Percentiles rank a stretch among this genome's conserved stretches.
Evolutionary conservation across 1,284 basidiomycete genomes (phyloP).

Genomic region (Cerioporus squamosus): DNA sequence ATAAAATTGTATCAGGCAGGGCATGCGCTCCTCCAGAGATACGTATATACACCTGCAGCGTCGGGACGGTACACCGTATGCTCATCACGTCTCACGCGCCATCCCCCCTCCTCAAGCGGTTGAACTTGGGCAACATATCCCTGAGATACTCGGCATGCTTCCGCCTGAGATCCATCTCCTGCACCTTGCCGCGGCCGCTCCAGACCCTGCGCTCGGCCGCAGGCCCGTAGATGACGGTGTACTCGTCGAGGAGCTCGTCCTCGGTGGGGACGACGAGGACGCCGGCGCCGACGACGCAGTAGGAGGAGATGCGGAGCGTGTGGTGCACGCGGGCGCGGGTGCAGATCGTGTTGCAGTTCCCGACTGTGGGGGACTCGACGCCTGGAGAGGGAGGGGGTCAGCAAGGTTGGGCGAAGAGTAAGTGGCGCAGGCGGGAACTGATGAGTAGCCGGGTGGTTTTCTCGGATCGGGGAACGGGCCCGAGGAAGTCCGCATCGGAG

Average conservation of each 20-base stretch:
- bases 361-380: slow-evolving; percentile 83
- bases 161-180: slow-evolving; percentile 80
- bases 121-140: slow-evolving; percentile 91
- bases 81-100: slow-evolving; percentile 13
- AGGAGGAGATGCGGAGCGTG: slow-evolving; percentile 75
- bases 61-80: too few relatives aligned
- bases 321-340: slow-evolving; percentile 81
- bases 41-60: too few relatives aligned
- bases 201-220: slow-evolving; percentile 75
- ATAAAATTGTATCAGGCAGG: too few relatives aligned
- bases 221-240: slow-evolving; percentile 84
- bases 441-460: neutral
- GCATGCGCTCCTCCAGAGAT: too few relatives aligned
- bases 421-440: neutral
- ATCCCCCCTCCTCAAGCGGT: slow-evolving; percentile 50
- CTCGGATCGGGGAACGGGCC: too few relatives aligned
- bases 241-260: slow-evolving; percentile 81
- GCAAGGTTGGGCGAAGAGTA: neutral
- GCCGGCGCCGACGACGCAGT: slow-evolving; percentile 83
- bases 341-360: slow-evolving; percentile 85
- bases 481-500: too few relatives aligned
- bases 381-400: slow-evolving; percentile 47
- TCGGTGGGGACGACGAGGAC: slow-evolving; percentile 77
- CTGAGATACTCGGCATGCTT: slow-evolving; percentile 92
- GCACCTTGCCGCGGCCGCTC: slow-evolving; percentile 85